phyloP scores from a whole-genome alignment of 2,329 filamentous ascomycete species.

The Stagonosporopsis chrysanthemi region DNA sequence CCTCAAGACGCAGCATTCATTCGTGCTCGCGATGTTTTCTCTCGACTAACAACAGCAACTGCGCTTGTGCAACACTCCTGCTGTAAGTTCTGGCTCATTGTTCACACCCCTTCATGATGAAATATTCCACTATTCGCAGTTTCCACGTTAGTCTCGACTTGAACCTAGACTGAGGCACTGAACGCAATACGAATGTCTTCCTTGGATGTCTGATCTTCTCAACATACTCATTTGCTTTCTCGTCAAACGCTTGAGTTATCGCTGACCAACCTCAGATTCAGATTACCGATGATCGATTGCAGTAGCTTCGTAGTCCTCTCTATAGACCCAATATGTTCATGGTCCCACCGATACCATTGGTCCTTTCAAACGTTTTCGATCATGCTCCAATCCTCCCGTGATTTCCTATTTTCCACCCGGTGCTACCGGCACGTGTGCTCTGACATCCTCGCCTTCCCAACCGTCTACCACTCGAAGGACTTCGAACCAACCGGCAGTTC shows the following conservation, averaged over 20 bases:
- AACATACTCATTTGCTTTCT: neutral
- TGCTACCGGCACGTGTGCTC: neutral
- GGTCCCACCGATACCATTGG: neutral
- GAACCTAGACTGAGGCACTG: slow-evolving; percentile 22
- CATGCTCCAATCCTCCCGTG: too few species aligned
- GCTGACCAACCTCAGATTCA: slow-evolving; percentile 6
- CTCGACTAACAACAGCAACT: neutral
- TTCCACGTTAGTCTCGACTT: slow-evolving; percentile 24
- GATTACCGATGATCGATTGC: neutral
- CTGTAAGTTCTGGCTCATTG: slow-evolving; percentile 3
- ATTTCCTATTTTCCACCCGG: too few species aligned
- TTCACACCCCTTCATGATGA: slow-evolving; percentile 11
- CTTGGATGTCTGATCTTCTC: slow-evolving; percentile 22
- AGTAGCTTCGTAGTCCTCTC: neutral
- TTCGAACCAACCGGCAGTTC: neutral
- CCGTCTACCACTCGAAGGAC: neutral
- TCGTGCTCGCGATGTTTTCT: neutral
- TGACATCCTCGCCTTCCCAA: neutral
- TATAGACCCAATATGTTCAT: neutral
- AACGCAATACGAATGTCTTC: slow-evolving; percentile 22
- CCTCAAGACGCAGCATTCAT: slow-evolving; percentile 1
- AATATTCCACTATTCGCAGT: slow-evolving; percentile 25
- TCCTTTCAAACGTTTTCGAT: neutral
- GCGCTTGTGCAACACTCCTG: neutral
- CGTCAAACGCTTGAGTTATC: neutral